These are phyloP conservation scores for Pythium phragmiticola DNA, from an alignment of 352 stramenopile genomes.

Conservation along the genomic window DNA sequence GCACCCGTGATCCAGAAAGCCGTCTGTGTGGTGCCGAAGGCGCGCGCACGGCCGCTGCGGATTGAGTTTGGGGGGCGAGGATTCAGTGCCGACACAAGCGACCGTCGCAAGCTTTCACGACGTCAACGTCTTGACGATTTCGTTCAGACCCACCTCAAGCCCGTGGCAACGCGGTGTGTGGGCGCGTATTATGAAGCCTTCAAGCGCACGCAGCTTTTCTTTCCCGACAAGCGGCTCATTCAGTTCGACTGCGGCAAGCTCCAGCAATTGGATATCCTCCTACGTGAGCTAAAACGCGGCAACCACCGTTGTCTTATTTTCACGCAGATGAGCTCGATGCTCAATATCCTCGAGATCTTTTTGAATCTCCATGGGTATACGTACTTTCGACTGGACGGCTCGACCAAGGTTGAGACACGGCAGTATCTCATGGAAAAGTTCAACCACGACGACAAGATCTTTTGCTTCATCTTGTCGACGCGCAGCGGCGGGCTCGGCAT, in stretches of 20 bases:
- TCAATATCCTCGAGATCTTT: conserved; percentile 99
- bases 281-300: conserved; percentile 95
- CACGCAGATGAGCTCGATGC: conserved; percentile 99
- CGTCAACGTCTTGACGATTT: conserved; percentile 28
- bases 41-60: conserved; percentile 38
- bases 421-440: conserved; percentile 98
- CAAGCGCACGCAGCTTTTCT: conserved; percentile 90
- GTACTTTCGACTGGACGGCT: conserved; percentile 98
- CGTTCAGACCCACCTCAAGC: conserved; percentile 23
- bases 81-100: conserved; percentile 30
- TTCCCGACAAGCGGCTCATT: conserved; percentile 95
- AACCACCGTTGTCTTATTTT: conserved; percentile 95
- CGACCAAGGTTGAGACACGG: conserved; percentile 94
- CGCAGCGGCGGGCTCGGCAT: conserved; percentile 97
- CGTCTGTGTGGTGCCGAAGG: conserved; percentile 75
- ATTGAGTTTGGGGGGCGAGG: conserved; percentile 42
- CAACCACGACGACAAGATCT: conserved; percentile 96
- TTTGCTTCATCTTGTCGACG: conserved; percentile 99
- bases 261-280: conserved; percentile 86
- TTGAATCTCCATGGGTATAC: conserved; percentile 97
- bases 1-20: conserved; percentile 54
- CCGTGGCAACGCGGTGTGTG: conserved; percentile 40
- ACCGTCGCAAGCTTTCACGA: conserved; percentile 35
- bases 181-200: conserved; percentile 55
- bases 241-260: conserved; percentile 97